Evolutionary conservation across 768 basidiomycete species (phyloP), one percentile per base, ranked within the genome.

Genomic region (Crepidotus variabilis): DNA sequence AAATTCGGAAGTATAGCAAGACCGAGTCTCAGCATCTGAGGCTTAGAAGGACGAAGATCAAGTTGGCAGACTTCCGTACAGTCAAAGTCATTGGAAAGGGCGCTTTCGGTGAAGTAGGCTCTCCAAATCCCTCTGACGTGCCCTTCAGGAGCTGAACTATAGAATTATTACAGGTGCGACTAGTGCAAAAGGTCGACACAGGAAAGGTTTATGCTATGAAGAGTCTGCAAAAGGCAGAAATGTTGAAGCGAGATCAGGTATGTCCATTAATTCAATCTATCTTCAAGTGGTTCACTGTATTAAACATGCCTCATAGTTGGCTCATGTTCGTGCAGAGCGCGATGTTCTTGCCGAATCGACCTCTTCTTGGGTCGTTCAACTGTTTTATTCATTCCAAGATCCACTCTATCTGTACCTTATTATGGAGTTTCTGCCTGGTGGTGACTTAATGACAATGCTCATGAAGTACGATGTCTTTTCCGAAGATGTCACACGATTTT

Each of bases 161-260:
- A 32, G 43, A 55, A 46, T 48, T 21, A 22, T 36, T 43, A 28
- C 56, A 94, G 92, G 94, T 98, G 34, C 86, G 96, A 55, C 77
- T 99, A 45, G 94, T 97, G 45, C 96, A 99, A 72, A 99, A 99
- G 74, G 83, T 88, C 53, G 96, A 98, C 68, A 98, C 96, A 1
- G 94, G 90, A 52, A 96, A 94, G 77, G 96, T 99, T 47, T 99
- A 98, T 69, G 96, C 96, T 34, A 98, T 99, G 96, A 99, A 99
- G 81, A 97, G 94, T 61, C 72, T 99, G 68, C 88, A 92, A 73
- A 99, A 99, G 76, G 88, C 89, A 39, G 96, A 99, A 72, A 99
- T 99, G 96, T 87, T 99, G 77, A 96, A 97, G 72, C 92, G 96
- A 64, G 96, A 99, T 71, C 96, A 98, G 83, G 96, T 93, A 54